Evolutionary conservation across 1,139 yeast genomes (phyloP).

Genomic region (Pichia sp.): DNA sequence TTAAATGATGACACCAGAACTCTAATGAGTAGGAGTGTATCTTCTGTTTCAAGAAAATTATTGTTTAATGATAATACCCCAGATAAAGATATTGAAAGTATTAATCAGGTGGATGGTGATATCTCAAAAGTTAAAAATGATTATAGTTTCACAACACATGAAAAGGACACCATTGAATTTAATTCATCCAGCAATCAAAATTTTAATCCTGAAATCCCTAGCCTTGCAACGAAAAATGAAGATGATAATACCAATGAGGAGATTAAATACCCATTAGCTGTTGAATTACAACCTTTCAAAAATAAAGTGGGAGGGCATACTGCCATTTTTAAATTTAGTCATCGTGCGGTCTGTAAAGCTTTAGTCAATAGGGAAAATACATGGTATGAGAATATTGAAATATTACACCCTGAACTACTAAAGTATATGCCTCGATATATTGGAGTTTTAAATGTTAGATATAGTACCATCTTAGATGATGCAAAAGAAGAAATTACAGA

Average conservation of each 20-base stretch:
- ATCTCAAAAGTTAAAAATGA: no score
- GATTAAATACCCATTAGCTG: conserved; percentile 57
- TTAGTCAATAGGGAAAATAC: conserved; percentile 80
- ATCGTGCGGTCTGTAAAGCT: conserved; percentile 93
- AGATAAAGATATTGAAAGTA: conserved; percentile 18
- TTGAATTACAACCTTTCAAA: conserved; percentile 79
- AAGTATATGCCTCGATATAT: conserved; percentile 88
- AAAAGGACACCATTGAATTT: no score
- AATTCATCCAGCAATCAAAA: neutral
- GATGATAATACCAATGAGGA: neutral
- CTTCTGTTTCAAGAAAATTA: neutral
- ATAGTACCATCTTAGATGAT: conserved; percentile 42
- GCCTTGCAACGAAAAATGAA: neutral
- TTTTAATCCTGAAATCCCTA: no score
- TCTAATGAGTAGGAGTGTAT: conserved; percentile 14
- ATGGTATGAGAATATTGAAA: conserved; percentile 87
- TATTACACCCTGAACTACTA: conserved; percentile 66
- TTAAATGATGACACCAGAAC: conserved; percentile 14
- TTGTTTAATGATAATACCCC: conserved; percentile 19
- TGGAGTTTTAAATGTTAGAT: conserved; percentile 89
- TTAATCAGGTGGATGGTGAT: neutral
- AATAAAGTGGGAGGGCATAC: conserved; percentile 98
- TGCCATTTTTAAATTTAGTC: conserved; percentile 87
- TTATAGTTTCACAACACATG: no score
- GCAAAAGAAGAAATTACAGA: conserved; percentile 3